Evolutionary conservation across 768 basidiomycete genomes (phyloP), one percentile per base, ranked within the genome.

Genomic region (Daedaleopsis nitida): DNA sequence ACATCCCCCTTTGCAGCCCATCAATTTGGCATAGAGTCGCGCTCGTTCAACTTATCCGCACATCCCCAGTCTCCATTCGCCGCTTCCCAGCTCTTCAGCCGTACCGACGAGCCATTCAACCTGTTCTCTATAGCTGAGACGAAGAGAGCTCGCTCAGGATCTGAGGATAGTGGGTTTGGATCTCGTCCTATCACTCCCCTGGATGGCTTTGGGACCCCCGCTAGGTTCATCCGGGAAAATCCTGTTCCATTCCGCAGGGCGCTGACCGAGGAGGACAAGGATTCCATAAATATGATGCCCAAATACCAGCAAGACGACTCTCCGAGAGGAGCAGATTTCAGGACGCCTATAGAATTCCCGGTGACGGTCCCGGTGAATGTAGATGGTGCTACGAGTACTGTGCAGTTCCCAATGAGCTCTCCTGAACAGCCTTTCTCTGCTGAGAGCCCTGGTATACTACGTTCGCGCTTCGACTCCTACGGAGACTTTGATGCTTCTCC

Each of bases 31-130:
- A 68, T 78, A 34, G 81, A 81, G 55, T 71, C 74, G 49, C 72
- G 75, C 39, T 65, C 70, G 8, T 72, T 75, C 10, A 74, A 72
- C 55, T 68, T 81, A 5, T 74, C 72, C n/a, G 73, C 75, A 60
- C 86, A 89, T 67, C 84, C 89, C 37, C 89, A 93, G 66, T 95
- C 94, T 0, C 94, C 94, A 1, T 97, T 93, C 66, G 87, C 92
- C 19, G 88, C 93, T 1, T 91, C 91, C 16, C 89, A 94, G 64
- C 78, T 96, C 2, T 94, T 95, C 69, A 83, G 89, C 34, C 83
- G 85, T 19, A 84, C 84, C 1, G 87, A 91, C 55, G 92, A 92
- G 63, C 86, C 89, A 0, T 92, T 89, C 72, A 89, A 85, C 70
- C 72, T 94, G 14, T 93, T 88, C 72, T 91, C 92, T 1, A 92